Evolutionary conservation across 2,329 filamentous ascomycete species (phyloP).

Genomic region (Pleomassaria siparia): DNA sequence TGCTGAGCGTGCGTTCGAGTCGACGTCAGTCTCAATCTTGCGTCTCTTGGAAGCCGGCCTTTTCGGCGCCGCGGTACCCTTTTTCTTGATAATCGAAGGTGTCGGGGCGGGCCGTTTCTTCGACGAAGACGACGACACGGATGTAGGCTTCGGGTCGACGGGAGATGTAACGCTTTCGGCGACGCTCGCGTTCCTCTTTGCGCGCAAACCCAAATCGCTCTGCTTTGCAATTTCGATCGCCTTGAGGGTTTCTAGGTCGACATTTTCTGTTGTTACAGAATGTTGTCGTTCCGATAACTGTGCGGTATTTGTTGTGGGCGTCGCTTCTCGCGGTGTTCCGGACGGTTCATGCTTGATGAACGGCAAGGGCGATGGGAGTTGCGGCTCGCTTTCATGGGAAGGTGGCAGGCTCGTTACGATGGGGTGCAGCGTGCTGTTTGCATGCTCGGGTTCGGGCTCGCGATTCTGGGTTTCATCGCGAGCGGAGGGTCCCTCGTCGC

Average conservation of each 20-base stretch:
- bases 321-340: constrained; percentile 40
- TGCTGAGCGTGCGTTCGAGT: constrained; percentile 34
- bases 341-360: constrained; percentile 46
- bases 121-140: constrained; percentile 34
- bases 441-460: constrained; percentile 24
- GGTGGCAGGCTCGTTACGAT: constrained; percentile 10
- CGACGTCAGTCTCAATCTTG: constrained; percentile 42
- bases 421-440: constrained; percentile 17
- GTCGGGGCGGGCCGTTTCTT: constrained; percentile 51
- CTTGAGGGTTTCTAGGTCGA: constrained; percentile 46
- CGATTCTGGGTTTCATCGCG: constrained; percentile 29
- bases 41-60: constrained; percentile 51
- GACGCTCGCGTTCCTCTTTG: constrained; percentile 35
- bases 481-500: constrained; percentile 11
- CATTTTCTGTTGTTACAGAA: constrained; percentile 21
- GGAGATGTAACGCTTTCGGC: constrained; percentile 45
- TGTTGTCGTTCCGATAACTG: constrained; percentile 21
- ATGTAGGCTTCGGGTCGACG: constrained; percentile 39
- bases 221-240: constrained; percentile 48
- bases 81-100: constrained; percentile 46
- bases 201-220: constrained; percentile 47
- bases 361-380: constrained; percentile 31
- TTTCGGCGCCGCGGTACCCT: constrained; percentile 48
- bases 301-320: constrained; percentile 25
- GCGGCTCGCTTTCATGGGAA: constrained; percentile 10